Evolutionary conservation across 2,329 filamentous ascomycete genomes (phyloP).

Genomic region (Cladosporium sp.): DNA sequence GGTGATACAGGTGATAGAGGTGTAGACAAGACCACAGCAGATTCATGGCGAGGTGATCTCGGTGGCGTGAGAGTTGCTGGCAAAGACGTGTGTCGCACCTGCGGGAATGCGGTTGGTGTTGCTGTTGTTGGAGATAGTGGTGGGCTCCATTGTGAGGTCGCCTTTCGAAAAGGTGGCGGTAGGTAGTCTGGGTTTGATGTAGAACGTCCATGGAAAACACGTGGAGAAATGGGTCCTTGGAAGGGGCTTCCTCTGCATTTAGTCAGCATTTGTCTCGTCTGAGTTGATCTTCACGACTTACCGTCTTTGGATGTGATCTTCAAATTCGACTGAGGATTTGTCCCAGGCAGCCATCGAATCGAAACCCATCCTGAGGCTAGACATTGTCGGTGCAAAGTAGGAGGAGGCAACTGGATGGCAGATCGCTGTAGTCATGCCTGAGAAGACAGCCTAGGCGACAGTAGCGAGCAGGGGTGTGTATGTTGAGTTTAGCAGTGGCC

Average conservation of each 20-base stretch:
- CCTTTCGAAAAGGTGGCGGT: conserved; percentile 30
- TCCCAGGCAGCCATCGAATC: conserved; percentile 30
- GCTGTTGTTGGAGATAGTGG: conserved; percentile 33
- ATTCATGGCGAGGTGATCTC: background rate
- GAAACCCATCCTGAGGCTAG: conserved; percentile 23
- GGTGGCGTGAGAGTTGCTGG: conserved; percentile 17
- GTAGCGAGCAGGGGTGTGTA: conserved; percentile 7
- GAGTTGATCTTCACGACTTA: conserved; percentile 13
- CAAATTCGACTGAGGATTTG: conserved; percentile 19
- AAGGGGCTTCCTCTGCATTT: background rate
- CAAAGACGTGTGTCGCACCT: conserved; percentile 20
- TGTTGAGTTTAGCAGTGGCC: background rate
- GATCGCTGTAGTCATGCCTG: conserved; percentile 17
- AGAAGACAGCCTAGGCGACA: background rate
- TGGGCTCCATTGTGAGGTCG: conserved; percentile 34
- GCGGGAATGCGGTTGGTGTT: conserved; percentile 15
- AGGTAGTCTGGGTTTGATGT: conserved; percentile 10
- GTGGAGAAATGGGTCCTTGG: background rate
- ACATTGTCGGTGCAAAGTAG: background rate
- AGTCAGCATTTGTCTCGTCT: background rate
- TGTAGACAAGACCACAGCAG: background rate
- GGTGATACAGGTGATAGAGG: background rate
- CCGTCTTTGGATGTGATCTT: conserved; percentile 22
- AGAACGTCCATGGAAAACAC: conserved; percentile 12
- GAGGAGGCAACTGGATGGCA: conserved; percentile 2